These are phyloP conservation scores for Mrakia hoshinonis DNA, from an alignment of 768 basidiomycete genomes.

Conservation along the genomic window DNA sequence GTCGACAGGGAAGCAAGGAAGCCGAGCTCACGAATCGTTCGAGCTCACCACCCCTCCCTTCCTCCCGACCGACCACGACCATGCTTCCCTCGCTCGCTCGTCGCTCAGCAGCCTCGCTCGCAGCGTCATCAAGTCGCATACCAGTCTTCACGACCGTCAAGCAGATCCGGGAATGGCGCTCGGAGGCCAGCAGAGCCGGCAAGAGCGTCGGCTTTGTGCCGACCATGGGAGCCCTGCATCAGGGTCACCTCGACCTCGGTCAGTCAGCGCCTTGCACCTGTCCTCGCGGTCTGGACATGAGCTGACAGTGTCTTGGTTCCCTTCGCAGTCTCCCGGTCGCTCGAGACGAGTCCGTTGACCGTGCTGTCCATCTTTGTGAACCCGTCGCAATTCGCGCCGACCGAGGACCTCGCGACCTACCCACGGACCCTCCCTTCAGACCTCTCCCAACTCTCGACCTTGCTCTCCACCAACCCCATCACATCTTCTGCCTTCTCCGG, in stretches of 20 bases:
- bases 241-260: conserved; percentile 88
- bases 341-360: conserved; percentile 71
- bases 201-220: conserved; percentile 86
- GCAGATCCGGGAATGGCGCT: conserved; percentile 54
- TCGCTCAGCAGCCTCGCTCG: conserved; percentile 8
- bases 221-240: conserved; percentile 60
- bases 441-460: conserved; percentile 50
- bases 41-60: conserved; percentile 4
- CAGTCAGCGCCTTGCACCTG: conserved; percentile 33
- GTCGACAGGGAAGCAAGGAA: neutral
- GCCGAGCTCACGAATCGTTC: neutral
- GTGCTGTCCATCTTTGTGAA: conserved; percentile 96
- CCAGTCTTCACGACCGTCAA: conserved; percentile 38
- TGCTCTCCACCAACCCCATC: conserved; percentile 28
- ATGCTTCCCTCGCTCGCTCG: neutral
- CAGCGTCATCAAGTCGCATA: conserved; percentile 23
- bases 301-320: neutral
- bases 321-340: conserved; percentile 60
- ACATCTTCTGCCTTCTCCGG: neutral
- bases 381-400: conserved; percentile 81
- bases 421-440: conserved; percentile 77
- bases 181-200: conserved; percentile 50
- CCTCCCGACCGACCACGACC: neutral
- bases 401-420: conserved; percentile 85
- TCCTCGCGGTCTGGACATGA: neutral